Evolutionary conservation across 1,284 basidiomycete genomes (phyloP), one percentile per base, ranked within the genome.

Genomic region (Puccinia novopanici): DNA sequence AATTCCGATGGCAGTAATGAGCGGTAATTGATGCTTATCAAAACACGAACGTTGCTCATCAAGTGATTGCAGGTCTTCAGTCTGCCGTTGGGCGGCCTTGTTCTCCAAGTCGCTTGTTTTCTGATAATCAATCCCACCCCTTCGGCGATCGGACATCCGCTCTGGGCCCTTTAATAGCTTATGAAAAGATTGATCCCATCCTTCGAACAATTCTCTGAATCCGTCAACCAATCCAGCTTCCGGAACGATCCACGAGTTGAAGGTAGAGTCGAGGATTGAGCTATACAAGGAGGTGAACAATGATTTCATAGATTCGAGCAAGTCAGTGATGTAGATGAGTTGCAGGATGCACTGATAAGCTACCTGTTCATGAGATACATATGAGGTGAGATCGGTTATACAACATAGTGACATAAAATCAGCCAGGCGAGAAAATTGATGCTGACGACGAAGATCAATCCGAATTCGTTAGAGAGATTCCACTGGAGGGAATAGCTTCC

Each of bases 401-500:
- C 50, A 22, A 48, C 40, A 34, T 34, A 73, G 4, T 45, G 22
- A 48, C 34, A 22, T 22, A 78, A 61, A 13, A 24, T 34, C 19
- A 59, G 17, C 45, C 63, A 34, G 75, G 37, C 45, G 45, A 48
- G 17, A 48, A 37, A 54, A 61, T 19, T 34, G 15, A 37, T 68
- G 34, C 88, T 92, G 83, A 94, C 94, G 84, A 96, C 95, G 84
- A 98, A 97, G 73, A 98, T 95, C 83, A 98, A 89, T 82, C 95
- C 94, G 55, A 97, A 88, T 80, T 94, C 93, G 85, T 98, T 98
- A 50, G 93, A 91, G 84, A 95, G 91, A 0, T 92, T 91, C 94
- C 95, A 98, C 86, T 91, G 91, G 76, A 97, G 91, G 57, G 93
- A 92, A 84, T 94, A 95, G 0, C 93, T 93, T 84, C 95, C 94